These are phyloP conservation scores for Articulospora tetracladia DNA, from an alignment of 495 filamentous ascomycete species.

Conservation along the genomic window DNA sequence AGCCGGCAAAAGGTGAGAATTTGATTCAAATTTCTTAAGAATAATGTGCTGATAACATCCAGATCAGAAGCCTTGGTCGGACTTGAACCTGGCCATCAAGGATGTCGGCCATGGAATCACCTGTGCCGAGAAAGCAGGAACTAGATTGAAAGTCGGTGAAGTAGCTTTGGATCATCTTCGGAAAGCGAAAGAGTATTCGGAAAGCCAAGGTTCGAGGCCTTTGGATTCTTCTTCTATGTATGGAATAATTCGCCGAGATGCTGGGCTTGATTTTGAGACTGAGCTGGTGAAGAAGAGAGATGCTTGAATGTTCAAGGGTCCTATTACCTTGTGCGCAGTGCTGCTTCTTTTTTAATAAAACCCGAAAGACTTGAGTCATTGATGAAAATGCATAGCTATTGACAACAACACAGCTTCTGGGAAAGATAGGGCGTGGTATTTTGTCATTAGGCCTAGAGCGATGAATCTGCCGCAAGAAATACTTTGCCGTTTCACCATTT, in stretches of 20 bases:
- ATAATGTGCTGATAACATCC: no score
- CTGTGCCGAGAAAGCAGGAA: neutral
- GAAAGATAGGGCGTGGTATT: no score
- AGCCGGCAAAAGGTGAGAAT: neutral
- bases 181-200: neutral
- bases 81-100: neutral
- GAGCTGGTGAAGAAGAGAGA: neutral
- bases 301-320: neutral
- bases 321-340: no score
- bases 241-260: neutral
- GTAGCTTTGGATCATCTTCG: neutral
- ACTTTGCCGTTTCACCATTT: no score
- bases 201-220: neutral
- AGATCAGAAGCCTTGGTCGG: neutral
- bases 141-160: neutral
- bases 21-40: no score
- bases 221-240: neutral
- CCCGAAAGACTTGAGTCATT: no score
- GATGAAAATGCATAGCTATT: no score
- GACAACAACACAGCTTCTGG: no score
- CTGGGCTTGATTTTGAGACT: neutral
- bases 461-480: no score
- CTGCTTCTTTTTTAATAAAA: no score
- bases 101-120: neutral
- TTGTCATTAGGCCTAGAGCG: no score